These are phyloP conservation scores for Solanum etuberosum DNA, from an alignment of 257 asterid species.

Conservation along the genomic window DNA sequence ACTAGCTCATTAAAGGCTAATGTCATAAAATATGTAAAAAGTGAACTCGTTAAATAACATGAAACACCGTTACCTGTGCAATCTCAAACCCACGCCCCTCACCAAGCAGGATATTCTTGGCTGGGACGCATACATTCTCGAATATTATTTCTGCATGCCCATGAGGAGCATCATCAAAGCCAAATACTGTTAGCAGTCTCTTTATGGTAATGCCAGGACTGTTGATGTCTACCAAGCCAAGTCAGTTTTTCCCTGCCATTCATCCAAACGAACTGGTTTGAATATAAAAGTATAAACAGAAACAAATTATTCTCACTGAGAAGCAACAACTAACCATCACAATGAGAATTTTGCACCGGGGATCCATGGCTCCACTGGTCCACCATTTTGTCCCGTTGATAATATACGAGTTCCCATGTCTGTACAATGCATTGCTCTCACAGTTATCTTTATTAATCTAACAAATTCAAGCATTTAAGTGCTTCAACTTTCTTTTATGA, in stretches of 20 bases:
- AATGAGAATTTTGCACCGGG: constrained; percentile 84
- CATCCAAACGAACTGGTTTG: constrained; percentile 6
- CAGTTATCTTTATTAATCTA: background rate
- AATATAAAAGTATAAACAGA: background rate
- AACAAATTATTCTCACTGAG: background rate
- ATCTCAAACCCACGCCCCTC: constrained; percentile 99
- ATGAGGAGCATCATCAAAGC: constrained; percentile 95
- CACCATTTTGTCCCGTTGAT: constrained; percentile 95
- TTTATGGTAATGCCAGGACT: constrained; percentile 63
- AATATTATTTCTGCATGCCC: constrained; percentile 91
- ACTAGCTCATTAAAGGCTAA: background rate
- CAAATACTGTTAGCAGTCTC: constrained; percentile 84
- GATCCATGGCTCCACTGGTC: constrained; percentile 99
- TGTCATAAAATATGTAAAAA: background rate
- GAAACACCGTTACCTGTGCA: constrained; percentile 58
- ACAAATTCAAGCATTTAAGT: background rate
- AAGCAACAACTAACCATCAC: constrained; percentile 61
- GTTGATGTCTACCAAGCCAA: constrained; percentile 63
- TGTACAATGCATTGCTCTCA: constrained; percentile 13
- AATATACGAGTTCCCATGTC: constrained; percentile 64
- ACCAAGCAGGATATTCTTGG: constrained; percentile 68
- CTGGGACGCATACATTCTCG: constrained; percentile 60
- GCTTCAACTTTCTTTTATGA: background rate
- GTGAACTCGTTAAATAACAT: background rate
- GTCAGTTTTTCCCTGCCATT: constrained; percentile 83